These are phyloP conservation scores for Parastagonospora avenae DNA, from an alignment of 2,329 filamentous ascomycete genomes.

Conservation along the genomic window DNA sequence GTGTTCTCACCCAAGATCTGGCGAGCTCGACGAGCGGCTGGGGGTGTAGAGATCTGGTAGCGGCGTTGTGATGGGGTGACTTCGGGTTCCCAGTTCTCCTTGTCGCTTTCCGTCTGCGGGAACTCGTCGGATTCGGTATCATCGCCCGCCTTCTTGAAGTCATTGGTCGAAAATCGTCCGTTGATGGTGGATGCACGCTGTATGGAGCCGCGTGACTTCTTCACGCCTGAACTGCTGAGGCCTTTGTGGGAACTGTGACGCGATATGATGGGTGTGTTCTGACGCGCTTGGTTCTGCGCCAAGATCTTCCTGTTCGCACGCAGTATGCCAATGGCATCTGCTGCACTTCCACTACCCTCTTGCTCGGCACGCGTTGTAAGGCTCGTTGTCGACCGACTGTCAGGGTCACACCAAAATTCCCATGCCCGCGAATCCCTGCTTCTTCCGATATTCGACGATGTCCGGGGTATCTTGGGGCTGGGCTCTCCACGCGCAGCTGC, in stretches of 20 bases:
- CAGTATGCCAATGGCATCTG: constrained; percentile 80
- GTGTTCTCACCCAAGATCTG: constrained; percentile 56
- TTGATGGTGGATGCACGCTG: constrained; percentile 43
- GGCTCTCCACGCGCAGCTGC: constrained; percentile 34
- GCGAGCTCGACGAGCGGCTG: constrained; percentile 41
- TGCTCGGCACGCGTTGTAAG: constrained; percentile 81
- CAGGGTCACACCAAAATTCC: constrained; percentile 88
- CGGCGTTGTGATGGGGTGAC: constrained; percentile 38
- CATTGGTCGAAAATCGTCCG: constrained; percentile 41
- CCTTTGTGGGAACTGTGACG: constrained; percentile 34
- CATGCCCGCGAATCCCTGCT: constrained; percentile 88
- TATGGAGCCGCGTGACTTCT: constrained; percentile 38
- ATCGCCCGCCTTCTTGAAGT: constrained; percentile 25
- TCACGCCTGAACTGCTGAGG: constrained; percentile 43
- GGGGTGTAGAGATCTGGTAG: constrained; percentile 32
- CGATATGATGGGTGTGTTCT: constrained; percentile 59
- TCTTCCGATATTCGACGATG: constrained; percentile 66
- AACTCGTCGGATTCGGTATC: constrained; percentile 53
- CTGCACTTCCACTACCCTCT: constrained; percentile 77
- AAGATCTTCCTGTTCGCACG: constrained; percentile 66
- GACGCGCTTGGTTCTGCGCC: constrained; percentile 64
- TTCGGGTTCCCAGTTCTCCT: constrained; percentile 82
- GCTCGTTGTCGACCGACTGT: constrained; percentile 69
- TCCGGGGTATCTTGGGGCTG: constrained; percentile 49
- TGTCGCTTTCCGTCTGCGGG: constrained; percentile 79